phyloP scores from a whole-genome alignment of 2,329 filamentous ascomycete genomes.

The Microdochium bolleyi region DNA sequence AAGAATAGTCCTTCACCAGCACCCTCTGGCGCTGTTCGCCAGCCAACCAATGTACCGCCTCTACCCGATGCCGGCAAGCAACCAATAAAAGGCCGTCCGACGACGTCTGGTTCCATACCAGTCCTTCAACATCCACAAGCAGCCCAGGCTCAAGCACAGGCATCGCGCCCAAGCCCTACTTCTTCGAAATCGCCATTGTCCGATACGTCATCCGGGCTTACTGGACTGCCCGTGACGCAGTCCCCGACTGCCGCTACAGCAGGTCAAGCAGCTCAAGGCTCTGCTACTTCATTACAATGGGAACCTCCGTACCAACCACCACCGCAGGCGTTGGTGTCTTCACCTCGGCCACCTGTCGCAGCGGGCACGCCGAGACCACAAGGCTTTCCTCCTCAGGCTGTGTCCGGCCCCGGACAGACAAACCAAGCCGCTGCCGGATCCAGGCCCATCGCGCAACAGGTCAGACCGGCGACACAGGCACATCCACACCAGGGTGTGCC shows the following conservation, averaged over 20 bases:
- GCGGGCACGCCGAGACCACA: conserved; percentile 5
- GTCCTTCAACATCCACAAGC: conserved; percentile 31
- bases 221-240: conserved; percentile 12
- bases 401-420: neutral
- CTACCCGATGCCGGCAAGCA: conserved; percentile 13
- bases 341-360: conserved; percentile 12
- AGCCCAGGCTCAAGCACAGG: conserved; percentile 16
- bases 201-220: conserved; percentile 13
- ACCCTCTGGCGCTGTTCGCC: conserved; percentile 8
- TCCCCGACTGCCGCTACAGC: conserved; percentile 8
- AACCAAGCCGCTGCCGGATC: conserved; percentile 7
- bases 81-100: conserved; percentile 10
- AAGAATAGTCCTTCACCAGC: conserved; percentile 15
- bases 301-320: conserved; percentile 30
- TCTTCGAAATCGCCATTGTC: conserved; percentile 14
- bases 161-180: conserved; percentile 14
- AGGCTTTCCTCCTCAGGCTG: neutral
- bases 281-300: conserved; percentile 26
- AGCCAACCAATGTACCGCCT: conserved; percentile 14
- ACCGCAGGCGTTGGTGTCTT: conserved; percentile 23
- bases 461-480: neutral
- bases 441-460: conserved; percentile 7
- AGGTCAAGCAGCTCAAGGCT: neutral
- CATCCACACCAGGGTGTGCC: neutral
- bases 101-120: conserved; percentile 13